Base-by-base conservation (phyloP, 192 early-diverging fungal genomes). In the Linnemannia exigua region DNA sequence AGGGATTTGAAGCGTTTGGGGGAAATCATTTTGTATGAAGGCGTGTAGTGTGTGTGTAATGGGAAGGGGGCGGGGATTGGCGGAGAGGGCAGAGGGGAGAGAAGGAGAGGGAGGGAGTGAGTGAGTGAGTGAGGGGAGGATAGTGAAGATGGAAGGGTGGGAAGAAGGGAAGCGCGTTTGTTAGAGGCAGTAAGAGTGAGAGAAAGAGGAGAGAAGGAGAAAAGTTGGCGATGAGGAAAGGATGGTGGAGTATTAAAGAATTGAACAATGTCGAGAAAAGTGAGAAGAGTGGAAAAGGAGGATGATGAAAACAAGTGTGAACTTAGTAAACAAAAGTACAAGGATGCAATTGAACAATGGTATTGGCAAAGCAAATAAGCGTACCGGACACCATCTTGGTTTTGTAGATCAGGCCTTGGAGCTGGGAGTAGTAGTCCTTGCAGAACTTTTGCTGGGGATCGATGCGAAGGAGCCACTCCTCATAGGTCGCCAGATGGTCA, bases 401-500 rank as follows among this genome's bases (percentile, higher is more conserved):
- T 61, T 79, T 85, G 83, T 75, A 61, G 67, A 79, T 79, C 83
- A 85, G 50, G 31, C 77, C 69, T 33, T 79, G 70, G 37, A 85
- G 50, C n/a, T 76, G 77, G 17, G 77, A 2, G 47, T 74, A 47
- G 37, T 75, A 75, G 3, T 79, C 77, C 58, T 71, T 72, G 52
- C 77, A 72, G 77, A 79, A 76, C 36, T 54, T 75, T 17, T 35
- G 50, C 67, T 85, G 67, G 25, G 83, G 83, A 52, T 85, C 83
- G 31, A 85, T 74, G 51, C 77, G 72, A 50, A 67, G 73, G 67
- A 85, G 73, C 83, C 83, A 85, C 35, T 85, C 83, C 16, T 85
- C 83, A 22, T 85, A 85, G 50, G 38, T 67, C 33, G 47, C 37
- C 77, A 85, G 35, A 47, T 85, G 83, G 46, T 85, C 83, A 48